Base-by-base conservation (phyloP, 805 yeast species). In the Kluyveromyces wickerhamii region DNA sequence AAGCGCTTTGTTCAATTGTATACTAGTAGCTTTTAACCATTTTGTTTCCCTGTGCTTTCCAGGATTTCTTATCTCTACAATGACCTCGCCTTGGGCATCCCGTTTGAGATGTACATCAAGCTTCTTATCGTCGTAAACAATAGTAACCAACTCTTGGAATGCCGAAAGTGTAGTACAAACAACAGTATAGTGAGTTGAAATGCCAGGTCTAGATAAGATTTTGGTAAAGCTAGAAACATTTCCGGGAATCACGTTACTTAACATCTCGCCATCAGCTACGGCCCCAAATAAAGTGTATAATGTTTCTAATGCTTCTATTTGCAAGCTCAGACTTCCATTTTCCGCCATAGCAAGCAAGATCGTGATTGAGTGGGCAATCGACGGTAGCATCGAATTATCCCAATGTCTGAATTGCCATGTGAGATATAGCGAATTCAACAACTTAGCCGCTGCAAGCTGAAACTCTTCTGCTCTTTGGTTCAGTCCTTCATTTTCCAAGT, bases 11-110 rank as follows among this genome's bases (percentile, higher is more conserved):
- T 60, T 58, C 3, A 76, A 58, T 45, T 78, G 83, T 12, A 53
- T 45, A 4, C 69, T 54, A 0, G 81, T 74, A 0, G 69, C 76
- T 10, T 51, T 59, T n/a, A 75, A 48, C 85, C 85, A 77, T 11
- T 67, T 44, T 5, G 59, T 59, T 4, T 72, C 66, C 47, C 82
- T 58, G 41, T 64, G 68, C 4, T 45, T 34, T 23, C 25, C 34
- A 20, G 35, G 28, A 11, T 29, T 21, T 25, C 35, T 35, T 12
- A 21, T 12, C 10, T 27, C 28, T 7, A 44, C 31, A 7, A 45
- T 46, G 16, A 45, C 37, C 3, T 48, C 25, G 5, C 36, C 38
- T n/a, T 48, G 39, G 9, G 47, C 25, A 14, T 49, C 54, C n/a
- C n/a, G n/a, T 20, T 41, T 48, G 24, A 42, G 34, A 7, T 44